Conservation (phyloP, 208 protist species). For the Naegleria gruberi region DNA sequence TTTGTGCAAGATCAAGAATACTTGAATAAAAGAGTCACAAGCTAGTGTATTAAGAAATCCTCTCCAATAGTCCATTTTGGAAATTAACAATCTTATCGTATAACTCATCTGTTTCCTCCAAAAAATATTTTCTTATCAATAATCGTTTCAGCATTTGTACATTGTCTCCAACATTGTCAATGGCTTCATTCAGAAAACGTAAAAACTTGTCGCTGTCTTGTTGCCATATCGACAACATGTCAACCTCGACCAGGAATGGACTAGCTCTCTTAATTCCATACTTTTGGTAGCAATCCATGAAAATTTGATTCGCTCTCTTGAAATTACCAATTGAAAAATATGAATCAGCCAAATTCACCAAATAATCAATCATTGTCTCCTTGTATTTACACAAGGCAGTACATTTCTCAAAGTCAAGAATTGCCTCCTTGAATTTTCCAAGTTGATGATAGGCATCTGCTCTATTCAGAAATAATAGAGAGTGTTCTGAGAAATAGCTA, state of each 20-base stretch:
- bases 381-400: background rate
- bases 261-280: background rate
- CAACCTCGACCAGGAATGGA: background rate
- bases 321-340: background rate
- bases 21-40: too few species aligned
- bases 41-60: background rate
- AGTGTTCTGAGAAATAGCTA: background rate
- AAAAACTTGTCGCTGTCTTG: background rate
- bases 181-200: background rate
- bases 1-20: too few species aligned
- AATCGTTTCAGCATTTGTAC: background rate
- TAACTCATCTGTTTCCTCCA: background rate
- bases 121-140: background rate
- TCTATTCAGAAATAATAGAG: background rate
- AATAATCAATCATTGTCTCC: background rate
- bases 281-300: background rate
- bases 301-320: background rate
- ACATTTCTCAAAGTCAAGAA: background rate
- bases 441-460: background rate
- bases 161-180: background rate
- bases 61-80: background rate
- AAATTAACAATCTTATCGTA: background rate
- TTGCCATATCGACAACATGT: background rate
- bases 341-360: background rate
- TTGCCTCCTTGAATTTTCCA: background rate